Base-by-base conservation (phyloP, 1,284 basidiomycete species). In the Termitomyces sp. region DNA sequence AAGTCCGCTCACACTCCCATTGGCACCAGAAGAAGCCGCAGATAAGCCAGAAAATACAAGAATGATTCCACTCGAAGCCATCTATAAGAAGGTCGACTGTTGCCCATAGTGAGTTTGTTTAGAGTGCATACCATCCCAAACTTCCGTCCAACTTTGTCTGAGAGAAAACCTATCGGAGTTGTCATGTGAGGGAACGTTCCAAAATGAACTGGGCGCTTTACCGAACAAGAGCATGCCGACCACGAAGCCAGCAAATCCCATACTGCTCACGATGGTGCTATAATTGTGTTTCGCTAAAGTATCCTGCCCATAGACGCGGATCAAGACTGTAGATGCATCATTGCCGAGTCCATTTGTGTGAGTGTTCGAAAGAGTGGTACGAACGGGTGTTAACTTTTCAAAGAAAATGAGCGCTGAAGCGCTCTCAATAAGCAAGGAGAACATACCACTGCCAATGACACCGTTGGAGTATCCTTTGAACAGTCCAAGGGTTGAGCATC, bases 81-180 rank as follows among this genome's bases (percentile, higher is more conserved):
- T 87, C 86, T 55, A 43, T 8, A 36, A 26, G 34, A 34, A 15
- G 9, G 9, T 48, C 21, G 2, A n/a, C 9, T 17, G 33, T 36
- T 5, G 21, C 24, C 13, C 2, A 21, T 17, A 1, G 1, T 6
- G 34, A 36, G 21, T 2, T 17, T 12, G 2, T 26, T 1, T n/a
- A 31, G 17, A 7, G 9, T 43, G 5, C 19, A 28, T 59, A 88
- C 84, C 92, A 94, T 94, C 54, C 93, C 91, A 62, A 86, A 88
- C 66, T 96, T 96, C 52, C 94, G 82, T 5, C 94, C 94, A 53
- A 94, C 64, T 67, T 88, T 90, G 68, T 97, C 94, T 5, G 89
- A 90, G 52, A 94, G 71, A 65, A 84, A 92, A 21, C 78, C 78
- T 76, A 41, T 42, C 43, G 13, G 7, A 31, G 19, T 6, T 26